A percentile compares a stretch with the other conserved stretches of the same genome.
phyloP scores from a whole-genome alignment of 768 basidiomycete species.

The Cystobasidium ongulense region DNA sequence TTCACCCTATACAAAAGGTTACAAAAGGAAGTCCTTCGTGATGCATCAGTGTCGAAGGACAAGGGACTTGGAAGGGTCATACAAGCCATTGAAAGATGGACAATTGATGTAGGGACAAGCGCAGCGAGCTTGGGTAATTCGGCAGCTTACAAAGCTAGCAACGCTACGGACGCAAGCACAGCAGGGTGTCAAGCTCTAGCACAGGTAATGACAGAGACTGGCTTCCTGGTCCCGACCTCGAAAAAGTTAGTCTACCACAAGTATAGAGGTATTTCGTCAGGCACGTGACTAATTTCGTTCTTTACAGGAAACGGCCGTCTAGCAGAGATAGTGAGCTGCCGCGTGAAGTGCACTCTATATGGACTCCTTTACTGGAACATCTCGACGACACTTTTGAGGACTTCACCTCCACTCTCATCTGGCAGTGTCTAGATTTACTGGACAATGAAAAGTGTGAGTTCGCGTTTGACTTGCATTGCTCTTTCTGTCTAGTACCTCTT shows the following conservation, averaged over 20 bases:
- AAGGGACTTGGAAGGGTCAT: slow-evolving; percentile 52
- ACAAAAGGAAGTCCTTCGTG: slow-evolving; percentile 57
- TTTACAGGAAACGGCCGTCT: slow-evolving; percentile 39
- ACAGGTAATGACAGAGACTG: slow-evolving; percentile 60
- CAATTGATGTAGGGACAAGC: slow-evolving; percentile 50
- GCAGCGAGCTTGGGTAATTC: slow-evolving; percentile 39
- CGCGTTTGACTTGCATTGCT: too few species aligned
- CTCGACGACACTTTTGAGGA: slow-evolving; percentile 27
- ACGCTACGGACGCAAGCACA: neutral
- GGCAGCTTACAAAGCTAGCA: slow-evolving; percentile 30
- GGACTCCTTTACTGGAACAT: slow-evolving; percentile 40
- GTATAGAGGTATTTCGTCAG: neutral
- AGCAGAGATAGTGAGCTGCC: slow-evolving; percentile 31
- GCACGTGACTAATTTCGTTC: neutral
- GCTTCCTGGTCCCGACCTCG: slow-evolving; percentile 69
- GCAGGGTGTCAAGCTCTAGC: slow-evolving; percentile 59
- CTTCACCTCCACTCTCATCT: slow-evolving; percentile 3
- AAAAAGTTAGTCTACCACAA: slow-evolving; percentile 57
- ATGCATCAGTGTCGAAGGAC: slow-evolving; percentile 57
- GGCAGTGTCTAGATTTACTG: slow-evolving; percentile 5
- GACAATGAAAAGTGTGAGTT: neutral
- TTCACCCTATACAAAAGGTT: slow-evolving; percentile 67
- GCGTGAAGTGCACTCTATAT: slow-evolving; percentile 39
- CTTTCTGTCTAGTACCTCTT: neutral
- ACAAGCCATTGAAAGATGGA: slow-evolving; percentile 67